A percentile compares a stretch with the other conserved stretches of the same genome.
Evolutionary conservation across 345 rosid genomes (phyloP).

Genomic region (Ricinus communis): DNA sequence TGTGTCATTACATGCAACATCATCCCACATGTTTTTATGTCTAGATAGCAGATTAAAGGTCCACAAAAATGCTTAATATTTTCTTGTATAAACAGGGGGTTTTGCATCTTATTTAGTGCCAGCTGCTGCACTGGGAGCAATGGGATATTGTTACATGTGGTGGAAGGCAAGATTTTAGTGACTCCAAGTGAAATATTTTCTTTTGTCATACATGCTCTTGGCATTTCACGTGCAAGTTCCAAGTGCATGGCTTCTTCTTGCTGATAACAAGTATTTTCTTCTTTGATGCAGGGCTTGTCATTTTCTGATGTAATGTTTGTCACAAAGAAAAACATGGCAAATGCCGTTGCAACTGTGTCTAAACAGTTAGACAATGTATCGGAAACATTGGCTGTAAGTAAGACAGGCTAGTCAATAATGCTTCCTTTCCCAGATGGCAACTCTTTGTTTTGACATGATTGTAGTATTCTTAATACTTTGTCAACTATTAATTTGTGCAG

Average conservation of each 20-base stretch:
- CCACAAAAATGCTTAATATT: background rate
- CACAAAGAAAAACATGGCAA: constrained; percentile 84
- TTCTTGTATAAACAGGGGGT: constrained; percentile 44
- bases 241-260: background rate
- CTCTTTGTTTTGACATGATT: constrained; percentile 11
- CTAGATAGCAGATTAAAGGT: constrained; percentile 1
- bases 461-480: constrained; percentile 8
- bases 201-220: constrained; percentile 1
- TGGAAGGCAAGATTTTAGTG: constrained; percentile 65
- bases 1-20: background rate
- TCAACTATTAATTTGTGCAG: constrained; percentile 39
- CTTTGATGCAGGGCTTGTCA: constrained; percentile 69
- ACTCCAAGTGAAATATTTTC: constrained; percentile 12
- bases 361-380: constrained; percentile 82
- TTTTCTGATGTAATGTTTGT: constrained; percentile 88
- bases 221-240: constrained; percentile 16
- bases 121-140: constrained; percentile 90
- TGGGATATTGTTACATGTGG: constrained; percentile 96
- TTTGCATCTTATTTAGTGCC: constrained; percentile 77
- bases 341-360: constrained; percentile 70
- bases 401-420: constrained; percentile 3
- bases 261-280: constrained; percentile 18
- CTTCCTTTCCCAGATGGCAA: background rate
- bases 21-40: background rate
- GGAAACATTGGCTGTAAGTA: constrained; percentile 68